Evolutionary conservation across 495 filamentous ascomycete genomes (phyloP), one percentile per base, ranked within the genome.

Genomic region (Lasiosphaeria ovina): DNA sequence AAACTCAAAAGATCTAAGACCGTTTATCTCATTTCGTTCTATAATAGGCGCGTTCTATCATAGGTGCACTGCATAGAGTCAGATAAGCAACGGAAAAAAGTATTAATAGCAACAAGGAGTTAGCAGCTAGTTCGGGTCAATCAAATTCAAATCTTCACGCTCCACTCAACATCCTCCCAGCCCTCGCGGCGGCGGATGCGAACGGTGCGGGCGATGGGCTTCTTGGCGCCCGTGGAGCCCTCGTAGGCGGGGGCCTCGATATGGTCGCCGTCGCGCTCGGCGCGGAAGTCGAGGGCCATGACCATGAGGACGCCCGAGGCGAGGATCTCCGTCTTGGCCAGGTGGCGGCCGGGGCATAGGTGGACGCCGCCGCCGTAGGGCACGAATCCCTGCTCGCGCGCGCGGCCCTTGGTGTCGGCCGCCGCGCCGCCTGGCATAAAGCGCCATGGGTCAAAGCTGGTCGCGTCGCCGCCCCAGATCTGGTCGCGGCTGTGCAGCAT

Each of bases 401-500:
- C 51, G 51, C 33, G 51, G 34, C 51, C 51, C 33, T 53, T 53
- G 51, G 32, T 6, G 51, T 53, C 51, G 6, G 51, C 51, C 7
- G 51, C 51, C 9, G 51, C 35, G 8, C 51, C 51, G 33, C 51
- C 51, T 0, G 51, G 51, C 51, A 53, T 35, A 10, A 53, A 53
- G 31, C 51, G 51, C 51, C 33, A 53, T 3, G 51, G 51, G 11
- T 53, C 51, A 17, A 53, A 53, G 32, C 6, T 12, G 4, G 32
- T 35, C 4, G 51, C 51, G 33, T 53, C 51, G 51, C 51, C 51
- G 51, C 51, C 51, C 51, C 51, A 53, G 51, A 53, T 53, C 51
- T 53, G 32, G 51, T 53, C 51, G 33, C 51, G 51, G 51, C 51
- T 38, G 51, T 53, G 51, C 33, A 53, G 51, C 51, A 53, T 53